phyloP scores from a whole-genome alignment of 805 yeast species.

The Ogataea allantospora region DNA sequence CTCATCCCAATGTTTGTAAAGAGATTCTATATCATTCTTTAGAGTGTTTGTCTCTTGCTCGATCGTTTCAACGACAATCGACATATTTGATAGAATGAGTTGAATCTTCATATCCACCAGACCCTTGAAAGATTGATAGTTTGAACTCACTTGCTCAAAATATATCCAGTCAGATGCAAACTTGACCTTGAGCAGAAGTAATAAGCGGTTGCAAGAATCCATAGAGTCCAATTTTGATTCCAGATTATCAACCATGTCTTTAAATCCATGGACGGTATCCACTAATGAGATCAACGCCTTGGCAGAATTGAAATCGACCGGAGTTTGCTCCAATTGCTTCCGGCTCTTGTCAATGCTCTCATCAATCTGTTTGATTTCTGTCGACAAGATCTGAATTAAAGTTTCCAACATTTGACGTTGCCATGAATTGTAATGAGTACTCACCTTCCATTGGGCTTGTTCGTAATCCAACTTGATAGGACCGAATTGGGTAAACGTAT shows the following conservation, averaged over 20 bases:
- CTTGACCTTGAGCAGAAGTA: slow-evolving; percentile 42
- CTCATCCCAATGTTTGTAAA: slow-evolving; percentile 46
- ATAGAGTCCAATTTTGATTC: slow-evolving; percentile 20
- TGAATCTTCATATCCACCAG: slow-evolving; percentile 34
- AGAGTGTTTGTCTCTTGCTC: slow-evolving; percentile 42
- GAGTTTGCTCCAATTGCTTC: slow-evolving; percentile 36
- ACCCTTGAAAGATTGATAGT: slow-evolving; percentile 41
- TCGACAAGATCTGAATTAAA: slow-evolving; percentile 41
- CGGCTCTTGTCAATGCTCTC: slow-evolving; percentile 35
- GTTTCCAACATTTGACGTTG: slow-evolving; percentile 43
- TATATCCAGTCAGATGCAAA: slow-evolving; percentile 56
- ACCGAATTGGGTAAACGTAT: slow-evolving; percentile 41
- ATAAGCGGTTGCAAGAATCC: slow-evolving; percentile 29
- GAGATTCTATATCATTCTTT: slow-evolving; percentile 29
- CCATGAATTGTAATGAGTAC: slow-evolving; percentile 54
- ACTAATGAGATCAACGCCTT: slow-evolving; percentile 39
- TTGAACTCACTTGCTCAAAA: slow-evolving; percentile 60
- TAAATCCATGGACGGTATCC: slow-evolving; percentile 35
- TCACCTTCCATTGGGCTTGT: slow-evolving; percentile 51
- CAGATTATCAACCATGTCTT: slow-evolving; percentile 25
- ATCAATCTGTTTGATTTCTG: slow-evolving; percentile 32
- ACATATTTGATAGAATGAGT: slow-evolving; percentile 34
- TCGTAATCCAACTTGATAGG: slow-evolving; percentile 43
- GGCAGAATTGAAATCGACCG: slow-evolving; percentile 39
- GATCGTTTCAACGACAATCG: slow-evolving; percentile 41